Evolutionary conservation across 371 early-diverging fungal genomes (phyloP), one percentile per base, ranked within the genome.

Genomic region (Lichtheimia ornata): DNA sequence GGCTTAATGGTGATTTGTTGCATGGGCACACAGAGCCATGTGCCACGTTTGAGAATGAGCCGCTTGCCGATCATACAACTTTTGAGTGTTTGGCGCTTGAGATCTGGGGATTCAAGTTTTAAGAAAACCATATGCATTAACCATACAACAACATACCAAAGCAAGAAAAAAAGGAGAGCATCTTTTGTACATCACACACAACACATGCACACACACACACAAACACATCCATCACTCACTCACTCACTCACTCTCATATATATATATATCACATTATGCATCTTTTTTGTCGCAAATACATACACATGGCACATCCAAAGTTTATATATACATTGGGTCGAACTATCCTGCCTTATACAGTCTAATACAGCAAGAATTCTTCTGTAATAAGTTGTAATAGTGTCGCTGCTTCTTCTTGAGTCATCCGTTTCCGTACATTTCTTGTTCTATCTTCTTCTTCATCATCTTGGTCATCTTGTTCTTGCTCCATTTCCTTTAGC

Each of bases 11-110:
- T 18, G 77, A 76, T 25, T 40, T 76, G 18, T 62, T 64, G 20
- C 77, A 76, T 58, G 73, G 77, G 11, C 61, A 76, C 58, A 73
- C 66, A 3, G 67, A 76, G n/a, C 43, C 67, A 15, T 73, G 77
- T 57, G 66, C 59, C 15, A 76, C 77, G 1, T 76, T 73, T 53
- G 64, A 71, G 52, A 76, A 76, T 50, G 64, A 71, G 28, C 55
- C 55, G 4, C 58, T 76, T 24, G 22, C 65, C n/a, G 27, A 28
- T n/a, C 41, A 30, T 1, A 50, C 56, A 13, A 45, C 63, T 12
- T 76, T 76, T 51, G 70, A 76, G 28, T 76, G 74, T 35, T 52
- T 71, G 5, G 74, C 61, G 2, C 35, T 76, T 20, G 77, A 76
- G 41, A 63, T 76, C n/a, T 76, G 77, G 77, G 62, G 67, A 45